phyloP scores from a whole-genome alignment of 1,284 basidiomycete species.

The Sphagnurus paluster region DNA sequence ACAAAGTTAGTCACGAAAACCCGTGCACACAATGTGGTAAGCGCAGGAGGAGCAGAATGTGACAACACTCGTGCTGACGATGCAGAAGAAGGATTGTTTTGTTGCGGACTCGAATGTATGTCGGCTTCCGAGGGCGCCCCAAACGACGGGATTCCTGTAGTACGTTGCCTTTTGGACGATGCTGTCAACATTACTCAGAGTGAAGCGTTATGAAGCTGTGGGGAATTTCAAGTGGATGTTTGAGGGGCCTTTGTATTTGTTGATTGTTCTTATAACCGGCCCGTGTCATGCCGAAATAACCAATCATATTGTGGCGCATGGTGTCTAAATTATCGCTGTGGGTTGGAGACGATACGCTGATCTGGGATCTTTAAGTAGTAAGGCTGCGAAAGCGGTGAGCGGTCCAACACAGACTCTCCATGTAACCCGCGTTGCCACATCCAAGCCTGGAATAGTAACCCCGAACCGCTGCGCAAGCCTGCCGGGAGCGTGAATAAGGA shows the following conservation, averaged over 20 bases:
- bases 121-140: constrained; percentile 36
- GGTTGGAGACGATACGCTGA: too few species aligned
- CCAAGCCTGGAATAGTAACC: constrained; percentile 6
- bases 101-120: constrained; percentile 29
- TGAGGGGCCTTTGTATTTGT: too few species aligned
- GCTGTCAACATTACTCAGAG: constrained; percentile 9
- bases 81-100: constrained; percentile 49
- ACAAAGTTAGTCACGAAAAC: constrained; percentile 50
- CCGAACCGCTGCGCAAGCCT: constrained; percentile 21
- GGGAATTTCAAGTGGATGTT: too few species aligned
- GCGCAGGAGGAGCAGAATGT: constrained; percentile 35
- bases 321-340: too few species aligned
- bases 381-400: constrained; percentile 29
- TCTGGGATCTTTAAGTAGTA: constrained; percentile 13
- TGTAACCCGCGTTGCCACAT: constrained; percentile 29
- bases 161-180: constrained; percentile 14
- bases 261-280: too few species aligned
- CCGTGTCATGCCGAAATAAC: too few species aligned
- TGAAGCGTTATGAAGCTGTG: too few species aligned
- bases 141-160: constrained; percentile 17
- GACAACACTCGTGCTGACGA: constrained; percentile 46
- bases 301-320: too few species aligned
- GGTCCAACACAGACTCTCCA: constrained; percentile 49
- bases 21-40: constrained; percentile 51
- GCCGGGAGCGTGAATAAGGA: constrained; percentile 28